These are phyloP conservation scores for Fusarium xylarioides DNA, from an alignment of 2,329 filamentous ascomycete species.

Conservation along the genomic window DNA sequence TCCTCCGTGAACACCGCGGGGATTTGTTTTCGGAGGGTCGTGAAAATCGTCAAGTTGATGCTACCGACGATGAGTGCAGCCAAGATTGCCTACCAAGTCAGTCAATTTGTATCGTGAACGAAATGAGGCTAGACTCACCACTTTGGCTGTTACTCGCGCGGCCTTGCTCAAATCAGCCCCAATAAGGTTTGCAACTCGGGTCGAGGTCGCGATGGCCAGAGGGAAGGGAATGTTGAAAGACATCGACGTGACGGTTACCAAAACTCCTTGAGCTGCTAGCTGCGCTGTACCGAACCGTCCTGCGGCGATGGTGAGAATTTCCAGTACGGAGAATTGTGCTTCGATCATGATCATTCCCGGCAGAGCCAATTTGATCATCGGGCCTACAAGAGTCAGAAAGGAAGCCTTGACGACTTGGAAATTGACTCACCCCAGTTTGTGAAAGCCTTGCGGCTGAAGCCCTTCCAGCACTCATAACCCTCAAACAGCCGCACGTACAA, in stretches of 20 bases:
- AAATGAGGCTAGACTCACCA: constrained; percentile 55
- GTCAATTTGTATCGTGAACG: fast-evolving
- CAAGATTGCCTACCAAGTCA: constrained; percentile 58
- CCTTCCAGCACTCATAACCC: constrained; percentile 81
- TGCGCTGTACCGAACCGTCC: constrained; percentile 79
- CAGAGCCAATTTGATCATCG: constrained; percentile 83
- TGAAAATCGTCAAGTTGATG: constrained; percentile 77
- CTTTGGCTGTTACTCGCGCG: constrained; percentile 78
- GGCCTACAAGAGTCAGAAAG: constrained; percentile 45
- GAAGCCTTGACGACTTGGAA: no score
- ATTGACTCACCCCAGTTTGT: constrained; percentile 73
- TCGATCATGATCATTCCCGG: constrained; percentile 92
- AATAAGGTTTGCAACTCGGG: constrained; percentile 87
- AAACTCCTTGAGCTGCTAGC: constrained; percentile 85
- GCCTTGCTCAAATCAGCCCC: constrained; percentile 81
- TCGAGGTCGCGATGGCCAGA: constrained; percentile 85
- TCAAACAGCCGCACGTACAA: constrained; percentile 76
- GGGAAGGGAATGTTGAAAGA: constrained; percentile 92
- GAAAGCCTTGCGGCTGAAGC: constrained; percentile 73
- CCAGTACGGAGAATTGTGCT: constrained; percentile 89
- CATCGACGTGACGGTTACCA: constrained; percentile 78
- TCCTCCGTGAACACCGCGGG: constrained; percentile 79
- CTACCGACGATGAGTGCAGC: constrained; percentile 74
- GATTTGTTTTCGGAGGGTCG: constrained; percentile 72
- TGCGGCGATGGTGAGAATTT: constrained; percentile 81